Base-by-base conservation (phyloP, 225 moss, liverwort and hornwort genomes). In the Marchantia paleacea region DNA sequence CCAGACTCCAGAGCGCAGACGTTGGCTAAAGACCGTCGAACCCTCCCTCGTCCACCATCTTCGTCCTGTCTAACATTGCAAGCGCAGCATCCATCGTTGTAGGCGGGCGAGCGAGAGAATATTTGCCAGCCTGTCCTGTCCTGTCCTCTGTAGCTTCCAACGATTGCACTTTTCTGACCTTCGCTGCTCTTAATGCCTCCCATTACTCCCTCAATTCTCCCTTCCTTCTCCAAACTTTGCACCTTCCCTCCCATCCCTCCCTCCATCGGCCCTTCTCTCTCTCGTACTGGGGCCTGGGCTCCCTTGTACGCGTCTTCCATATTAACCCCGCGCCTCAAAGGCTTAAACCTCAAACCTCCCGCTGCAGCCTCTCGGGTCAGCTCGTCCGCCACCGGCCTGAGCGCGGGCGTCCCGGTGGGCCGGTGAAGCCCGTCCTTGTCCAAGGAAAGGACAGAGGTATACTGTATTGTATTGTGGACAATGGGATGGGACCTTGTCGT, bases 81-180 rank as follows among this genome's bases (percentile, higher is more conserved):
- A 72, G 22, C 72, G 48, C 72, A 72, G 72, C 47, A 72, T 20
- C 72, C 49, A 48, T 72, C 14, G 72, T 72, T 50, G 30, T 48
- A 72, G 18, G 20, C 47, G 11, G 12, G 50, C 30, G 72, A 69
- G 39, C 28, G 13, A 72, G 72, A 72, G 49, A 72, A 72, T 72
- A 72, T 72, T 72, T 69, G 48, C 39, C 72, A 72, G 49, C 72
- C 48, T 72, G 72, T 72, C 50, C n/a, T 31, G 39, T 48, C 72
- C 67, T 72, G 72, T 31, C 66, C 1, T 28, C 24, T 66, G 30
- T 10, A 66, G 65, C 22, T 28, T 66, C 65, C 65, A 28, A 47
- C 29, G 6, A 30, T 69, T 47, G 39, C 69, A 69, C 69, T 15
- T 47, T 69, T 69, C 69, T 69, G 69, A 69, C 11, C 30, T 11